phyloP scores from a whole-genome alignment of 2,329 filamentous ascomycete genomes.

The Phialocephala sp. region DNA sequence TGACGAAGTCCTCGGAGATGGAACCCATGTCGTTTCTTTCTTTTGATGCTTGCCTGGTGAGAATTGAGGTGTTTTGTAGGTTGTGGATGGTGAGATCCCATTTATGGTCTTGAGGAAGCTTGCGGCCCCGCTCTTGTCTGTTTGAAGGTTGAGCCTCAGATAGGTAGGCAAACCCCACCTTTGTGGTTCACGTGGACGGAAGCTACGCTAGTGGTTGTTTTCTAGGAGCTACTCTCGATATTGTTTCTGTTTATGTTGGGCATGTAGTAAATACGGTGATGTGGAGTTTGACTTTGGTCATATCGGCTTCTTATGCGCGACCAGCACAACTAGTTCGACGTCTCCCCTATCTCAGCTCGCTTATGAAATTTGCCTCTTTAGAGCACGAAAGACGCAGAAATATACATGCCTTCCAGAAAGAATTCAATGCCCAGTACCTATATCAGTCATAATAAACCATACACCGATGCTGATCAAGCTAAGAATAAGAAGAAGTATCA shows the following conservation, averaged over 20 bases:
- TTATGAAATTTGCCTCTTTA: not conserved
- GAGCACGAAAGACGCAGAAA: not conserved
- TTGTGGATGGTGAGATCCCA: not conserved
- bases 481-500: slow-evolving; percentile 16
- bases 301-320: not conserved
- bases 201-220: slow-evolving; percentile 3
- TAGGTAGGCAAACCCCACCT: slow-evolving; percentile 6
- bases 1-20: not conserved
- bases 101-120: not conserved
- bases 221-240: not conserved
- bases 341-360: not conserved
- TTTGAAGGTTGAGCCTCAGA: not conserved
- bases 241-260: not conserved
- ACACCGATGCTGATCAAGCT: not conserved
- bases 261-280: not conserved
- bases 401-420: not conserved
- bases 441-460: slow-evolving; percentile 1
- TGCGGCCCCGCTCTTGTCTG: not conserved
- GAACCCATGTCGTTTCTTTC: slow-evolving; percentile 14
- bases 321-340: not conserved
- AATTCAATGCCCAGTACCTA: not conserved
- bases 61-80: not conserved
- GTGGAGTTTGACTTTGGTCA: not conserved
- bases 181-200: not conserved
- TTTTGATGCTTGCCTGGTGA: not conserved